Evolutionary conservation across 768 basidiomycete genomes (phyloP).

Genomic region (Hypholoma fasciculare): DNA sequence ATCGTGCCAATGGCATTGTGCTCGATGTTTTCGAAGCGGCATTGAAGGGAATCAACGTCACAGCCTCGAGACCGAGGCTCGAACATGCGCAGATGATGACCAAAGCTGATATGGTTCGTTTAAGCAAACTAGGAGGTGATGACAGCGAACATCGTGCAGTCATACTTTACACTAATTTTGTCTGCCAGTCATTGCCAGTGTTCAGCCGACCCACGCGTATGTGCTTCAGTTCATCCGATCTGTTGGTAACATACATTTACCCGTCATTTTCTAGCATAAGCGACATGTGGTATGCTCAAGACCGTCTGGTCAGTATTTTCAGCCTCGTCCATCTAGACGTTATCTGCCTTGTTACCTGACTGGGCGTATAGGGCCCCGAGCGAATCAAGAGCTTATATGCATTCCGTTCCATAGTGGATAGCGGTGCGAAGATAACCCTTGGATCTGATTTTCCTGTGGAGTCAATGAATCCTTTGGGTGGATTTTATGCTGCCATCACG

Average conservation of each 20-base stretch:
- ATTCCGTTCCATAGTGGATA: slow-evolving; percentile 71
- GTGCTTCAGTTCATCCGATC: slow-evolving; percentile 25
- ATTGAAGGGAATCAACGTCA: slow-evolving; percentile 58
- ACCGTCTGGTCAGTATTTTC: slow-evolving; percentile 59
- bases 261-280: slow-evolving; percentile 50
- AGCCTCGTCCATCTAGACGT: neutral
- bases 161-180: neutral
- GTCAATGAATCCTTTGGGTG: slow-evolving; percentile 76
- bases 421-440: slow-evolving; percentile 67
- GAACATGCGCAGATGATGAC: slow-evolving; percentile 93
- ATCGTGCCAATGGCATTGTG: slow-evolving; percentile 83
- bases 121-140: slow-evolving; percentile 78
- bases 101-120: slow-evolving; percentile 69
- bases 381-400: slow-evolving; percentile 87
- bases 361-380: slow-evolving; percentile 62
- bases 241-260: neutral
- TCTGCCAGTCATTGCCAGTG: slow-evolving; percentile 76
- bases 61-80: slow-evolving; percentile 71
- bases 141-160: neutral
- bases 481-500: slow-evolving; percentile 88
- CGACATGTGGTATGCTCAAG: slow-evolving; percentile 90
- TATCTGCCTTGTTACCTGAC: slow-evolving; percentile 4
- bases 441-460: slow-evolving; percentile 95
- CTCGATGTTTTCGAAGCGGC: slow-evolving; percentile 80
- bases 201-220: slow-evolving; percentile 89